Evolutionary conservation across 2,329 filamentous ascomycete species (phyloP), one percentile per base, ranked within the genome.

Genomic region (Xylariaceae sp.): DNA sequence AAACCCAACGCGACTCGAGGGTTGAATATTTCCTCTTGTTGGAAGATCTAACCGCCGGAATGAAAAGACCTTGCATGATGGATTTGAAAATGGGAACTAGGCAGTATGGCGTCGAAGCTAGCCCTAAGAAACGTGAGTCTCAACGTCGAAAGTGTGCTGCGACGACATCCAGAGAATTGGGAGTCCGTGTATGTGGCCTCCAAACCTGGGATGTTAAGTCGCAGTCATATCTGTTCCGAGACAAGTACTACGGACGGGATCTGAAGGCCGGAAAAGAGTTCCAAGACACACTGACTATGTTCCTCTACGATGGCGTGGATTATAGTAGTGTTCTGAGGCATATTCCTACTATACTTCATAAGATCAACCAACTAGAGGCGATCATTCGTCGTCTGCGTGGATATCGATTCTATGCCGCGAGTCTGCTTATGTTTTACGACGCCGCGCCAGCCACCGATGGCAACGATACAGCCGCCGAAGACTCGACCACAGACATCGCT

Each of bases 31-130:
- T 99, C 72, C 78, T 99, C 11, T 80, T 99, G 0, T 78, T 99
- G 8, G 94, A 99, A 74, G 94, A 99, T 72, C 82, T 99, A 52
- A 99, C 94, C 1, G 90, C 93, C 1, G 93, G 93, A 39, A 97
- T 99, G 94, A 92, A 91, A 71, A 87, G 89, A 54, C 94, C 94
- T 4, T 97, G 94, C 75, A 96, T 99, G 61, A 88, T 99, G 74
- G 94, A 99, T 72, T 80, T 99, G 63, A 99, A 99, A 73, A 99
- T 99, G 94, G 94, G 94, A 17, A 99, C 94, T 6, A 87, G 94
- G 1, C 94, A 99, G 71, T 97, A 97, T 72, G 94, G 94, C 6
- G 86, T 97, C 10, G 92, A 97, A 67, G 94, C 94, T 1, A 87
- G 83, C 56, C 86, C 91, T 49, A 96, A 96, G 78, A 99, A 99